These are phyloP conservation scores for Arctium minus DNA, from an alignment of 129 eudicot genomes.

Conservation along the genomic window DNA sequence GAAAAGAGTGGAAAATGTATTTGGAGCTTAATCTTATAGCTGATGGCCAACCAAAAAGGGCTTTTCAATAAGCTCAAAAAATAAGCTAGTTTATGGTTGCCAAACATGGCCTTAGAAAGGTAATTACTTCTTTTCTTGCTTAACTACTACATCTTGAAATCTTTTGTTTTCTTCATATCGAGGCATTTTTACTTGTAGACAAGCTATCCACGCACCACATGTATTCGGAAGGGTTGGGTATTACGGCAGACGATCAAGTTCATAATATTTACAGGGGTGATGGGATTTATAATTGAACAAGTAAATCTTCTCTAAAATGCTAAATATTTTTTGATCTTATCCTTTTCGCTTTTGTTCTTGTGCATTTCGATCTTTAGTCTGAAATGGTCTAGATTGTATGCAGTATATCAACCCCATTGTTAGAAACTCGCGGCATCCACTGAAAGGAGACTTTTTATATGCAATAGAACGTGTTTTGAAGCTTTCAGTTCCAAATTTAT, in stretches of 20 bases:
- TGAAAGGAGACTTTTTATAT: constrained; percentile 69
- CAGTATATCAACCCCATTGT: constrained; percentile 88
- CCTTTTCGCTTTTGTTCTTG: neutral
- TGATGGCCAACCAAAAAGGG: neutral
- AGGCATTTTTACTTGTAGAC: constrained; percentile 36
- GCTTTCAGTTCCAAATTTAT: constrained; percentile 84
- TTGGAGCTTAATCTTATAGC: neutral
- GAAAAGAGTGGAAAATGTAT: no score
- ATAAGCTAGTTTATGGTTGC: neutral
- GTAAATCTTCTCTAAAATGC: constrained; percentile 20
- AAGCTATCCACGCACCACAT: constrained; percentile 73
- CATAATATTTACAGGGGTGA: constrained; percentile 70
- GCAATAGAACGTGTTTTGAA: constrained; percentile 86
- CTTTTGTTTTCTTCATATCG: neutral
- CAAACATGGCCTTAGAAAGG: neutral
- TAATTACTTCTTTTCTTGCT: neutral
- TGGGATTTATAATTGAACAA: constrained; percentile 86
- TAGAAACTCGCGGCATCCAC: constrained; percentile 74
- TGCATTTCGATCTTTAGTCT: constrained; percentile 3
- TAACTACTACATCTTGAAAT: neutral
- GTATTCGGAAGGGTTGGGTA: constrained; percentile 79
- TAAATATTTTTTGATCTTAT: neutral
- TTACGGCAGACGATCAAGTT: constrained; percentile 67
- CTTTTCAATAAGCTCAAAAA: neutral
- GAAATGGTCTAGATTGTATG: constrained; percentile 22